Base-by-base conservation (phyloP, 2,329 filamentous ascomycete species). In the Exophiala mesophila region DNA sequence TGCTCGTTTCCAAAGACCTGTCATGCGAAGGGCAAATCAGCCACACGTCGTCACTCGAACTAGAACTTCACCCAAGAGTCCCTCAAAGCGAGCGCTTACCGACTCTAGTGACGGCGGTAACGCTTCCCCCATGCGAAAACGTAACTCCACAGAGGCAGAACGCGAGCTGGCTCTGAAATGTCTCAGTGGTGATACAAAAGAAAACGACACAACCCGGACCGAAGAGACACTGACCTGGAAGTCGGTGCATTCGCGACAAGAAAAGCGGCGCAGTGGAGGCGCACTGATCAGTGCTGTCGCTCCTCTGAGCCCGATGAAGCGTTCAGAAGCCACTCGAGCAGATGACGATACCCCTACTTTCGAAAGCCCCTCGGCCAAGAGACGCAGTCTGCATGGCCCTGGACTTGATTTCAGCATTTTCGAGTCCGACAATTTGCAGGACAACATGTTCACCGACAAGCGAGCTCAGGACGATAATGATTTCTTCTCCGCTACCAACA, bases 351-450 rank as follows among this genome's bases (percentile, higher is more conserved):
- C 86, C 51, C 74, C 80, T 19, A 83, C 76, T 55, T 73, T 85
- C 42, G 85, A 85, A 54, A 96, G 86, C 58, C 90, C 92, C 1
- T 85, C 90, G 46, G 86, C 89, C 34, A 96, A 96, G 71, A 78
- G 92, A 53, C 80, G 92, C 57, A 96, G 89, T 65, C 67, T 94
- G 55, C 87, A 95, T 61, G 83, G 83, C 31, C 72, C 82, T n/a
- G 73, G 73, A 33, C 63, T 70, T 18, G 76, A 80, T 54, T 84
- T 87, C 59, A 88, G 80, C 61, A 80, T 94, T 23, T 94, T 94
- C 61, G 87, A 89, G 46, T 54, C 47, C 23, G 55, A 53, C 26
- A 45, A 36, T 15, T 31, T 41, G 45, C 52, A 41, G 42, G 62
- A 58, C 33, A 59, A 63, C 30, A 52, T 57, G 39, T 52, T 44